Conservation (phyloP, 176 grass and related monocot species). For the Eragrostis curvula region DNA sequence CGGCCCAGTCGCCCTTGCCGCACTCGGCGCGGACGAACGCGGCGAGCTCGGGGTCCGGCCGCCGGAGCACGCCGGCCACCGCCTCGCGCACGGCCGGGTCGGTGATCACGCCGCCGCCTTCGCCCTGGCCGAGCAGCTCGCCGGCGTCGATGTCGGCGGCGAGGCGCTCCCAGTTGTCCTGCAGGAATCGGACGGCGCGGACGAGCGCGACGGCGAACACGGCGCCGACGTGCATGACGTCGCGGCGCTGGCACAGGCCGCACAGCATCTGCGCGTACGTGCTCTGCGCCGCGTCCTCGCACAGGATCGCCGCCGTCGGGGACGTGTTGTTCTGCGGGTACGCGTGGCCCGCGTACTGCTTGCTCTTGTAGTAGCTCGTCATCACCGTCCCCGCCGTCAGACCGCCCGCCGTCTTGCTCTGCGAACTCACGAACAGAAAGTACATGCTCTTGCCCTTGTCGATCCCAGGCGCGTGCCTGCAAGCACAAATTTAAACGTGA, state of each 20-base stretch:
- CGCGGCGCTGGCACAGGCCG: conserved; percentile 76
- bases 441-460: conserved; percentile 89
- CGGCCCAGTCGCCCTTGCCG: too few species aligned
- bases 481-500: conserved; percentile 23
- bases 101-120: too few species aligned
- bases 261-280: conserved; percentile 96
- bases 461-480: conserved; percentile 70
- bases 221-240: conserved; percentile 65
- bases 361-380: conserved; percentile 99
- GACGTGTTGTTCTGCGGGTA: conserved; percentile 83
- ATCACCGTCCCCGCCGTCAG: conserved; percentile 81
- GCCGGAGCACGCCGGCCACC: too few species aligned
- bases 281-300: conserved; percentile 89
- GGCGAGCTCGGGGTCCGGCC: too few species aligned
- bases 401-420: conserved; percentile 88
- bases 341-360: conserved; percentile 80
- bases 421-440: conserved; percentile 92
- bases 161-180: too few species aligned
- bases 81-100: too few species aligned
- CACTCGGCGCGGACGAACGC: too few species aligned
- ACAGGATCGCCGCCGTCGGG: conserved; percentile 86
- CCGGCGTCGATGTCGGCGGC: too few species aligned
- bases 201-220: too few species aligned
- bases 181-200: too few species aligned
- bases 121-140: too few species aligned